Conservation (phyloP, 192 early-diverging fungal genomes). For the Backusella tarrabulga region DNA sequence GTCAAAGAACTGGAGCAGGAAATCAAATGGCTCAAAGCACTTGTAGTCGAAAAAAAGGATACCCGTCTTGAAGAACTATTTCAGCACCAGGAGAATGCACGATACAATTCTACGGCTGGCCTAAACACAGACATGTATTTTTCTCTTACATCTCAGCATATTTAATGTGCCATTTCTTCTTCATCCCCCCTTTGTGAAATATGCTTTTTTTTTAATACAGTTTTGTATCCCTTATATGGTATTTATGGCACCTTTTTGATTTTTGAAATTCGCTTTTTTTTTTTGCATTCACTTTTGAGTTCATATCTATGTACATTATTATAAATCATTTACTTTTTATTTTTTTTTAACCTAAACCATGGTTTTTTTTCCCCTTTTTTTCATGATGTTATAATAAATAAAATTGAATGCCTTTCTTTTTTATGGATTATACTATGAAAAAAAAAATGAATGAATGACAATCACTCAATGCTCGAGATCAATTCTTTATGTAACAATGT, state of each 20-base stretch:
- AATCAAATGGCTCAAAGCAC: slow-evolving; percentile 74
- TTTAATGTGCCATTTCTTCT: not conserved
- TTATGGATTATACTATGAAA: not conserved
- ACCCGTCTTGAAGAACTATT: slow-evolving; percentile 4
- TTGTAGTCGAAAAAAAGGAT: slow-evolving; percentile 40
- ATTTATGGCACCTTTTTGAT: not conserved
- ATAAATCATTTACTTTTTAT: not conserved
- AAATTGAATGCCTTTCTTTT: not conserved
- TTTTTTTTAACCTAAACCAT: not conserved
- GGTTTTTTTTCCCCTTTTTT: not conserved
- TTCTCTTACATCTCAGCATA: not conserved
- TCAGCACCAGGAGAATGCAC: not conserved
- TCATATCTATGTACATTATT: not conserved
- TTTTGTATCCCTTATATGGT: not conserved
- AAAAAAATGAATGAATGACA: not conserved
- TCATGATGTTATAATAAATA: not conserved
- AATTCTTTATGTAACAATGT: not conserved
- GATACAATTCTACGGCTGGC: not conserved
- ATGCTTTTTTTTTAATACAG: not conserved
- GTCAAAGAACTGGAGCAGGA: slow-evolving; percentile 87
- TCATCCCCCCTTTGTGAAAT: slow-evolving; percentile 1
- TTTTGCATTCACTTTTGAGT: not conserved
- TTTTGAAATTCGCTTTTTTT: not conserved
- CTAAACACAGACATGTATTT: not conserved
- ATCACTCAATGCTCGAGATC: not conserved